These are phyloP conservation scores for Paspalum vaginatum DNA, from an alignment of 176 grass and related monocot species.

Conservation along the genomic window DNA sequence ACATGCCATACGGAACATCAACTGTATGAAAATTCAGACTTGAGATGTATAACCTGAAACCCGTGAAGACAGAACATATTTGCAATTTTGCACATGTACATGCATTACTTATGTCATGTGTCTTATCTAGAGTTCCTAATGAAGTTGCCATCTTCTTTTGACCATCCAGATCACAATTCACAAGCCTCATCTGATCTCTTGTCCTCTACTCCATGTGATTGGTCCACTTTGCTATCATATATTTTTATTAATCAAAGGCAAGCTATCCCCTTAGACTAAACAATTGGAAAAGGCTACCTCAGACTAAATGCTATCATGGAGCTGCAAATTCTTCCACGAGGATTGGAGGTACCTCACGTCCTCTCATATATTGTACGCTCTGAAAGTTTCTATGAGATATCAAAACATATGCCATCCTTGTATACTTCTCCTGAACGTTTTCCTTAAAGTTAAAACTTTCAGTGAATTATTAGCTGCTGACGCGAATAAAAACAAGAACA, in stretches of 20 bases:
- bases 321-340: slow-evolving; percentile 11
- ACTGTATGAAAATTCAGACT: background rate
- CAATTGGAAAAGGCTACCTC: background rate
- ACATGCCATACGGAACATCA: background rate
- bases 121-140: slow-evolving; percentile 44
- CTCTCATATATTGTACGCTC: background rate
- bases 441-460: slow-evolving; percentile 17
- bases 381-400: background rate
- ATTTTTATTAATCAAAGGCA: slow-evolving; percentile 37
- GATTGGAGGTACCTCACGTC: background rate
- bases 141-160: slow-evolving; percentile 55
- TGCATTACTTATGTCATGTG: slow-evolving; percentile 7
- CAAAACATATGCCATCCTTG: background rate
- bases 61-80: background rate
- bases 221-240: slow-evolving; percentile 30
- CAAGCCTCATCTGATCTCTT: slow-evolving; percentile 35
- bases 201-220: slow-evolving; percentile 37
- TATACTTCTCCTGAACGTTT: background rate
- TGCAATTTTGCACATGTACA: slow-evolving; percentile 4
- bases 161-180: slow-evolving; percentile 24
- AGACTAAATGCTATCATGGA: background rate
- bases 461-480: slow-evolving; percentile 38
- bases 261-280: slow-evolving; percentile 21
- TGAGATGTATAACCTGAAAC: background rate
- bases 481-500: slow-evolving; percentile 36